Evolutionary conservation across 2,329 filamentous ascomycete species (phyloP).

Genomic region (Scytalidium lignicola): DNA sequence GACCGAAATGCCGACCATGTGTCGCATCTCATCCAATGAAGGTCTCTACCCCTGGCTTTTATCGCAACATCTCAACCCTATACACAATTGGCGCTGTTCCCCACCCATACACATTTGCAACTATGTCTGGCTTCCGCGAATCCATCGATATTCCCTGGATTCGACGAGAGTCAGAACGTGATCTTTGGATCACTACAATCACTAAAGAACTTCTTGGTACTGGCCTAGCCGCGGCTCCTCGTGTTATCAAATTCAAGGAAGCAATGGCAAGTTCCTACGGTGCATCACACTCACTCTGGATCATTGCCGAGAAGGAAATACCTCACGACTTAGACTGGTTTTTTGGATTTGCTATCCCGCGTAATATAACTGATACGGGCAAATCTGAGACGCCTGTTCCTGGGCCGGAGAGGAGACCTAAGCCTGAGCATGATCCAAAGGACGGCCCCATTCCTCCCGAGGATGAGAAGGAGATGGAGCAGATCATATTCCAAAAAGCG

Average conservation of each 20-base stretch:
- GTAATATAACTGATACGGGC: constrained; percentile 44
- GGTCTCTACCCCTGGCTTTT: constrained; percentile 61
- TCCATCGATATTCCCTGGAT: constrained; percentile 60
- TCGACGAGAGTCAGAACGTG: constrained; percentile 63
- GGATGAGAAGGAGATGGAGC: constrained; percentile 51
- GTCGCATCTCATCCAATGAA: constrained; percentile 57
- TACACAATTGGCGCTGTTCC: constrained; percentile 87
- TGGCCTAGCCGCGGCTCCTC: constrained; percentile 55
- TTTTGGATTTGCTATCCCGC: constrained; percentile 79
- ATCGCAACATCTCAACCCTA: constrained; percentile 64
- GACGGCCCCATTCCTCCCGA: constrained; percentile 46
- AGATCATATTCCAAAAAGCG: constrained; percentile 48
- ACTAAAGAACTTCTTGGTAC: constrained; percentile 65
- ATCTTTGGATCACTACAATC: constrained; percentile 70
- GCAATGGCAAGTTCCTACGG: constrained; percentile 66
- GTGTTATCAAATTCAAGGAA: constrained; percentile 74
- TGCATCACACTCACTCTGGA: constrained; percentile 67
- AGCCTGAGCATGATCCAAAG: constrained; percentile 40
- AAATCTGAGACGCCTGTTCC: constrained; percentile 54
- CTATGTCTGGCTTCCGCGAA: constrained; percentile 58
- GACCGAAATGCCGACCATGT: constrained; percentile 69
- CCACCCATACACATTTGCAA: constrained; percentile 80
- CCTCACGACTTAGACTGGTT: constrained; percentile 75
- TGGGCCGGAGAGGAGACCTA: constrained; percentile 50
- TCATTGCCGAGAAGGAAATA: constrained; percentile 62